Evolutionary conservation across 2,329 filamentous ascomycete genomes (phyloP).

Genomic region (Epichloe hybrida): DNA sequence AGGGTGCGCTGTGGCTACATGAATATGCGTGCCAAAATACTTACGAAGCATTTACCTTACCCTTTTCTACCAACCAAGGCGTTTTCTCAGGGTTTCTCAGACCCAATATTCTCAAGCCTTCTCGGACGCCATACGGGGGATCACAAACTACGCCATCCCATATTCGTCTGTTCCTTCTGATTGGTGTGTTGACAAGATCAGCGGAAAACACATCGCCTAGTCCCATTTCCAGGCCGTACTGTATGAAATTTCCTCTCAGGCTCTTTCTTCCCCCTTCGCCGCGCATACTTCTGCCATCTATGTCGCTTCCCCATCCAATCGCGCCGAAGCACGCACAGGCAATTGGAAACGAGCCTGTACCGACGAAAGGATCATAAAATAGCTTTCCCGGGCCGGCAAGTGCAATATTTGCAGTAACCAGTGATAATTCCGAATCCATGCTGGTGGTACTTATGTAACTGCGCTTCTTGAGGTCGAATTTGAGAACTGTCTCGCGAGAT

Average conservation of each 20-base stretch:
- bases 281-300: constrained; percentile 79
- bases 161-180: constrained; percentile 40
- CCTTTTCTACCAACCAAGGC: constrained; percentile 51
- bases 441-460: constrained; percentile 90
- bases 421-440: constrained; percentile 89
- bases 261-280: constrained; percentile 47
- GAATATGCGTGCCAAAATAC: constrained; percentile 15
- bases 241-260: constrained; percentile 59
- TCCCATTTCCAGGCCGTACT: constrained; percentile 55
- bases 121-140: constrained; percentile 92
- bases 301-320: constrained; percentile 73
- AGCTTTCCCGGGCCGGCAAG: constrained; percentile 70
- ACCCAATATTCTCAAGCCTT: constrained; percentile 81
- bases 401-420: constrained; percentile 85
- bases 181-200: constrained; percentile 77
- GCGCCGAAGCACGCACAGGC: constrained; percentile 87
- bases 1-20: neutral
- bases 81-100: constrained; percentile 51
- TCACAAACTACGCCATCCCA: constrained; percentile 92
- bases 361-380: constrained; percentile 91
- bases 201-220: constrained; percentile 72
- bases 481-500: constrained; percentile 52
- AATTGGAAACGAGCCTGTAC: constrained; percentile 84
- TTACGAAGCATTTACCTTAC: constrained; percentile 54
- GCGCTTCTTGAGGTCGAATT: constrained; percentile 84